phyloP scores from a whole-genome alignment of 139 green algal species.

The Zygnema circumcarinatum region DNA sequence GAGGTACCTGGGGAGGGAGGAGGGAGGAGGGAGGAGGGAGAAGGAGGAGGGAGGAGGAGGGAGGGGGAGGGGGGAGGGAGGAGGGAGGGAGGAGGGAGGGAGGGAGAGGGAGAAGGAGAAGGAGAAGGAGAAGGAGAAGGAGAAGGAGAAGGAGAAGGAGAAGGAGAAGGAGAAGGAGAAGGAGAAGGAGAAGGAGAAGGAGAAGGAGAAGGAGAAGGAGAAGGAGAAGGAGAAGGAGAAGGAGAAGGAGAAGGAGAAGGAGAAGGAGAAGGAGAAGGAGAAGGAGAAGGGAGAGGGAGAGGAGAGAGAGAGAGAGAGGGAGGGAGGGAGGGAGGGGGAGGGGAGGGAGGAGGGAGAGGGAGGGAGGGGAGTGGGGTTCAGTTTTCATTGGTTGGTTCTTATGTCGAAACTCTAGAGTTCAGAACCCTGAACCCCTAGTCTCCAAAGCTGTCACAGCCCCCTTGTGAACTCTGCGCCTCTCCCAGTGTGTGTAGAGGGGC shows the following conservation, averaged over 20 bases:
- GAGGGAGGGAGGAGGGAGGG: not conserved
- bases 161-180: not conserved
- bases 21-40: not conserved
- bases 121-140: not conserved
- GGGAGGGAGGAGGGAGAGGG: not conserved
- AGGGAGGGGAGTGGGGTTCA: too few species aligned
- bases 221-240: too few species aligned
- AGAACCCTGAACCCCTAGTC: too few species aligned
- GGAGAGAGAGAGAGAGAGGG: too few species aligned
- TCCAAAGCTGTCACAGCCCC: too few species aligned
- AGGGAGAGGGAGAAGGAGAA: not conserved
- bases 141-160: not conserved
- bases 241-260: too few species aligned
- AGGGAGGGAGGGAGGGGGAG: not conserved
- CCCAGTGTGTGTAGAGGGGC: too few species aligned
- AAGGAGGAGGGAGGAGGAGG: not conserved
- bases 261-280: too few species aligned
- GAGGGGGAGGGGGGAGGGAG: not conserved
- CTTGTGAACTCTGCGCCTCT: too few species aligned
- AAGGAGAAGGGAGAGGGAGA: too few species aligned
- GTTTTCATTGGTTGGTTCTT: too few species aligned
- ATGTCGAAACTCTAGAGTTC: too few species aligned
- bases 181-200: not conserved
- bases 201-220: not conserved
- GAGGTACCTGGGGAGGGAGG: conserved; percentile 40